phyloP scores from a whole-genome alignment of 352 stramenopile species.

The Pythium scleroteichum region DNA sequence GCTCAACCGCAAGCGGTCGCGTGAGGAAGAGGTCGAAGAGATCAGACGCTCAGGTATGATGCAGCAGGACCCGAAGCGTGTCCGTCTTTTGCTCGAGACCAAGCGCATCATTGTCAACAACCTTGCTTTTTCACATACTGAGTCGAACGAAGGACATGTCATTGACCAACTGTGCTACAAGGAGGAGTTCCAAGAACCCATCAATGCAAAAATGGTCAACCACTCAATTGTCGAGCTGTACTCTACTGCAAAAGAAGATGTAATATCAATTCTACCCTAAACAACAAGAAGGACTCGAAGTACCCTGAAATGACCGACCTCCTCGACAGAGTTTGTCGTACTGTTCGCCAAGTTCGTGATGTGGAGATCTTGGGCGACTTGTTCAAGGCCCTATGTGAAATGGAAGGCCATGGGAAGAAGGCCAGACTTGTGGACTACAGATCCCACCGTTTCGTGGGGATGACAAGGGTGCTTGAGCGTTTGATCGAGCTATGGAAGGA shows the following conservation, averaged over 20 bases:
- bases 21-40: background rate
- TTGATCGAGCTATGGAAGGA: constrained; percentile 7
- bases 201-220: no score
- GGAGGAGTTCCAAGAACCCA: no score
- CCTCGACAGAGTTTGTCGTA: background rate
- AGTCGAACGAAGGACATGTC: constrained; percentile 10
- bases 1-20: no score
- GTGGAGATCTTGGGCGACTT: constrained; percentile 7
- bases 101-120: background rate
- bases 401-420: background rate
- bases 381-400: constrained; percentile 7
- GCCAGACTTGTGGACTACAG: constrained; percentile 7
- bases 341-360: constrained; percentile 1
- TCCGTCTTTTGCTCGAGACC: no score
- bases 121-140: no score
- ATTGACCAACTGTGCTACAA: no score
- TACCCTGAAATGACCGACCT: constrained; percentile 8
- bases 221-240: no score
- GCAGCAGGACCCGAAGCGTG: background rate
- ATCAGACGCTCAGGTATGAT: background rate
- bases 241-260: background rate
- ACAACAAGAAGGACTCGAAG: constrained; percentile 10
- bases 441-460: constrained; percentile 14
- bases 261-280: background rate
- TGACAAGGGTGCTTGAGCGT: constrained; percentile 1